These are phyloP conservation scores for Globisporangium cystogenes DNA, from an alignment of 352 stramenopile species.

Conservation along the genomic window DNA sequence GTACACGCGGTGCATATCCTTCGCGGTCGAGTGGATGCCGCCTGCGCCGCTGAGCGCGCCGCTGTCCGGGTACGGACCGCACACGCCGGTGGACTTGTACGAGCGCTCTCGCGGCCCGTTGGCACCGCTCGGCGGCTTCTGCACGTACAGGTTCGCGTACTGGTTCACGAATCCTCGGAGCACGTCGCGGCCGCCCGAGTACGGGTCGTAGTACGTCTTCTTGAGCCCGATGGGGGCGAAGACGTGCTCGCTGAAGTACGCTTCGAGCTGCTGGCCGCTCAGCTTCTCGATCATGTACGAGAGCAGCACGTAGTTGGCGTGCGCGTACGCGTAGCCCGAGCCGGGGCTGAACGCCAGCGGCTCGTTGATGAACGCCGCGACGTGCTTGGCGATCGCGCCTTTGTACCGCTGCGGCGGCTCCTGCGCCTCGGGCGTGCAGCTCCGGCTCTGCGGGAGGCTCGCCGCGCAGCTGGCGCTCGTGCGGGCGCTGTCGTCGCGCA, in stretches of 20 bases:
- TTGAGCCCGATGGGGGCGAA: conserved; percentile 26
- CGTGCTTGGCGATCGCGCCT: conserved; percentile 25
- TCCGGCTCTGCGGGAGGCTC: not conserved
- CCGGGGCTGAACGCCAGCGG: conserved; percentile 46
- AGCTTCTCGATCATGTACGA: conserved; percentile 64
- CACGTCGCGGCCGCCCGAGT: conserved; percentile 19
- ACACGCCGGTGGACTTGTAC: conserved; percentile 42
- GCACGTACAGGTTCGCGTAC: conserved; percentile 47
- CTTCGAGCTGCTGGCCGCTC: conserved; percentile 26
- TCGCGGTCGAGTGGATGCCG: conserved; percentile 37
- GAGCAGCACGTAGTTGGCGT: conserved; percentile 53
- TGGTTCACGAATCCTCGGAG: conserved; percentile 33
- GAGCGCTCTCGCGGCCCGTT: conserved; percentile 3
- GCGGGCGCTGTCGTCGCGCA: conserved; percentile 24
- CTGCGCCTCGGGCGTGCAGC: not conserved
- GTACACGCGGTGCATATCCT: conserved; percentile 61
- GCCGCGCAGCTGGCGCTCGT: not conserved
- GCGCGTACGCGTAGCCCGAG: conserved; percentile 40
- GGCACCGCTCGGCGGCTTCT: conserved; percentile 6
- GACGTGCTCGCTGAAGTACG: conserved; percentile 40
- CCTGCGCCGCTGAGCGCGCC: conserved; percentile 24
- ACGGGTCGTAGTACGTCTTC: conserved; percentile 49
- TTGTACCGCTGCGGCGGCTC: conserved; percentile 18
- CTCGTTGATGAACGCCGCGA: conserved; percentile 43
- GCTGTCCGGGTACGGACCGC: conserved; percentile 29